These are phyloP conservation scores for Tephrocybe sp. DNA, from an alignment of 768 basidiomycete genomes.

Conservation along the genomic window DNA sequence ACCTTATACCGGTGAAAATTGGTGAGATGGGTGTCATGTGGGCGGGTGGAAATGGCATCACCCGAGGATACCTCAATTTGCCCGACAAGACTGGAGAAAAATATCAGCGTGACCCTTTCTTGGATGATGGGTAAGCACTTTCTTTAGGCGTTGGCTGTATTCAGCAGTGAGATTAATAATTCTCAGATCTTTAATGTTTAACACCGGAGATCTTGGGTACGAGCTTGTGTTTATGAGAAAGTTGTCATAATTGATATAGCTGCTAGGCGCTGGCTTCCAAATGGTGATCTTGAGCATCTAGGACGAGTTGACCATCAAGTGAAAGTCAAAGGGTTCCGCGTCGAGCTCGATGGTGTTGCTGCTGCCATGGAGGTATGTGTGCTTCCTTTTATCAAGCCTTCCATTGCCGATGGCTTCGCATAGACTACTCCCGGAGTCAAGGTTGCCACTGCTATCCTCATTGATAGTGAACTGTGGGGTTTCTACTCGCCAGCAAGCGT, in stretches of 20 bases:
- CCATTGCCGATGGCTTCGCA: not conserved
- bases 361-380: constrained; percentile 50
- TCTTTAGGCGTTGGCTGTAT: not conserved
- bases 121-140: constrained; percentile 41
- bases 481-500: constrained; percentile 43
- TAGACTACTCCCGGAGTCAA: constrained; percentile 22
- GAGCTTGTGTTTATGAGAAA: constrained; percentile 3
- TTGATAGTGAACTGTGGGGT: constrained; percentile 54
- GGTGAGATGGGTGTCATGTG: constrained; percentile 45
- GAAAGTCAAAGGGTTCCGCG: constrained; percentile 63
- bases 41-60: constrained; percentile 57
- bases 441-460: constrained; percentile 48
- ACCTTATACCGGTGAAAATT: constrained; percentile 33
- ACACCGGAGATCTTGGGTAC: constrained; percentile 57
- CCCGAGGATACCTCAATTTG: constrained; percentile 51
- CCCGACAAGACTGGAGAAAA: constrained; percentile 50
- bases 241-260: constrained; percentile 1
- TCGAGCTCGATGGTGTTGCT: constrained; percentile 59
- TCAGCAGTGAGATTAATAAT: not conserved
- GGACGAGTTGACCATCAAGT: constrained; percentile 61
- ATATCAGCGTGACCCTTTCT: constrained; percentile 49
- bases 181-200: constrained; percentile 49
- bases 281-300: constrained; percentile 55
- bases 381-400: not conserved
- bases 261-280: constrained; percentile 42